Evolutionary conservation across 345 rosid species (phyloP), one percentile per base, ranked within the genome.

Genomic region (Psidium guajava): DNA sequence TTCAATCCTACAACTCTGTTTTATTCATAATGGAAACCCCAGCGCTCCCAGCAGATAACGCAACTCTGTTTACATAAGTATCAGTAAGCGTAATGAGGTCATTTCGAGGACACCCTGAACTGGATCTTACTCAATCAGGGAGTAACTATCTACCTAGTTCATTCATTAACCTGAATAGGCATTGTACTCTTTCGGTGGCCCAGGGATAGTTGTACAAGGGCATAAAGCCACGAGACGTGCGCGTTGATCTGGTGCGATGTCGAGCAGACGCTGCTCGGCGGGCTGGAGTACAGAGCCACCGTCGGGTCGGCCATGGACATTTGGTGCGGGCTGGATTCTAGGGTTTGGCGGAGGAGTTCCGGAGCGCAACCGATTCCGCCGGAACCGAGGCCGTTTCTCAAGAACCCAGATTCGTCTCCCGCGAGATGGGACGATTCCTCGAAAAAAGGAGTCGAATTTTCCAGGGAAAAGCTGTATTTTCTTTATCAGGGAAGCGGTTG

Each of bases 281-380:
- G 95, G 80, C 93, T 96, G 27, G 96, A 95, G 36, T 93, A 95
- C 18, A 97, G 89, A 51, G 96, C 96, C 58, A 97, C 95, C 18
- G 98, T 92, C 15, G 98, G 93, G 24, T 94, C 93, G 84, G 91
- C 95, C 98, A 95, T 95, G 87, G 88, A 85, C 82, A 85, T 82
- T 28, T 49, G 83, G 86, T 20, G 18, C 15, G 40, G 61, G 20
- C 42, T 36, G 20, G 18, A 49, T 57, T 57, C 81, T 82, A 77
- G 75, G 54, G 74, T 85, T 75, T 81, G 75, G 24, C 6, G 56
- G 47, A 12, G 64, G 59, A 55, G 61, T 59, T 25, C 5, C n/a
- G 58, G 58, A 21, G 58, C 58, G 58, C 58, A 10, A 64, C 75
- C 44, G 1, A 64, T 28, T 64, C 44, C n/a, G 44, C 1, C 44